These are phyloP conservation scores for Plasmodium sp. DNA, from an alignment of 169 alveolate genomes.

Conservation along the genomic window DNA sequence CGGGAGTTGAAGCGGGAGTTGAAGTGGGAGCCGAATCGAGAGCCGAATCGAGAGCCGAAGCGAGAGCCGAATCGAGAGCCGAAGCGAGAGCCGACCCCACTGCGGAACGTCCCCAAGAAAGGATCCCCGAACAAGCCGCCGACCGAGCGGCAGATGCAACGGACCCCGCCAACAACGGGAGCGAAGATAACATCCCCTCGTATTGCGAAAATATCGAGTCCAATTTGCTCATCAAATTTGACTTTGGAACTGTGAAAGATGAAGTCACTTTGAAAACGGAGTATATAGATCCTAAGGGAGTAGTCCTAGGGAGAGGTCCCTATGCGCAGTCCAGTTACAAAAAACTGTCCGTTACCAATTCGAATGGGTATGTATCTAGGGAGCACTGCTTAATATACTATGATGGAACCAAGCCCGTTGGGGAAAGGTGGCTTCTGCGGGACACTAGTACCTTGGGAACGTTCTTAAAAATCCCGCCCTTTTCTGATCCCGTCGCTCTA, in stretches of 20 bases:
- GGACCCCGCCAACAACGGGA: not conserved
- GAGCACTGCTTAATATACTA: slow-evolving; percentile 91
- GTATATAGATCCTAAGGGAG: slow-evolving; percentile 88
- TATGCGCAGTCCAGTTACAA: slow-evolving; percentile 82
- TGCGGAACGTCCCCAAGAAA: not conserved
- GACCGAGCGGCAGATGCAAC: not conserved
- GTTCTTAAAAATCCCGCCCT: slow-evolving; percentile 88
- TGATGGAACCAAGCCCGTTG: slow-evolving; percentile 86
- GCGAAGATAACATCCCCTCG: slow-evolving; percentile 27
- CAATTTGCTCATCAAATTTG: slow-evolving; percentile 46
- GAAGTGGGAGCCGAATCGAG: not conserved
- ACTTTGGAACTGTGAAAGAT: slow-evolving; percentile 54
- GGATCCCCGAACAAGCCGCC: not conserved
- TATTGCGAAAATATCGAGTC: slow-evolving; percentile 53
- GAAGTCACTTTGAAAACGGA: slow-evolving; percentile 74
- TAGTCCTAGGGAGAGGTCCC: slow-evolving; percentile 90
- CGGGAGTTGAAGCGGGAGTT: not conserved
- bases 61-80: not conserved
- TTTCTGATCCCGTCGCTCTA: slow-evolving; percentile 86
- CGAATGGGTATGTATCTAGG: slow-evolving; percentile 92
- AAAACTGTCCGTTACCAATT: slow-evolving; percentile 86
- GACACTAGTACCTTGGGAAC: slow-evolving; percentile 92
- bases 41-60: not conserved
- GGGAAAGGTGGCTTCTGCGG: slow-evolving; percentile 88
- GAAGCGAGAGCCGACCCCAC: not conserved